These are phyloP conservation scores for Pythium scleroteichum DNA, from an alignment of 352 stramenopile species.

Conservation along the genomic window DNA sequence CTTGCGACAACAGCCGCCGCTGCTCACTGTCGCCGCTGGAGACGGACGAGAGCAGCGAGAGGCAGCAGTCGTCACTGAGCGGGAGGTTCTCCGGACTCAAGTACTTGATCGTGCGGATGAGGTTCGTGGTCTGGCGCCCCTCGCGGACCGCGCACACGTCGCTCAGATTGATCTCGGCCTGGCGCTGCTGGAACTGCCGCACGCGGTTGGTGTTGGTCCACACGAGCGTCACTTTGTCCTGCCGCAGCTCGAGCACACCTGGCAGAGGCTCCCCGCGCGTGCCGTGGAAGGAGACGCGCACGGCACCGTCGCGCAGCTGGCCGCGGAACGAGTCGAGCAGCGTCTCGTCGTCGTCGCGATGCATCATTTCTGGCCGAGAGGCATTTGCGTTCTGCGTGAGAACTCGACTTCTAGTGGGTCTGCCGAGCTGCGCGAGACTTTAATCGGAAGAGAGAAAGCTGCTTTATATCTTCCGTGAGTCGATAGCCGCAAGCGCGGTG, in stretches of 20 bases:
- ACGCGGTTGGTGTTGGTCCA: slow-evolving; percentile 53
- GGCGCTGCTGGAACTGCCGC: slow-evolving; percentile 30
- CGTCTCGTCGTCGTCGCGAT: slow-evolving; percentile 29
- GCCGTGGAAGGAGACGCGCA: slow-evolving; percentile 55
- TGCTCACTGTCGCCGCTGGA: not conserved
- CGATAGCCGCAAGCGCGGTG: not conserved
- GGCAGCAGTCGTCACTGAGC: slow-evolving; percentile 61
- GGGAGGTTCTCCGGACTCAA: slow-evolving; percentile 45
- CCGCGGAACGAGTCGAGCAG: slow-evolving; percentile 54
- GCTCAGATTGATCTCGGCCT: slow-evolving; percentile 37
- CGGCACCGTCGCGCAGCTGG: slow-evolving; percentile 55
- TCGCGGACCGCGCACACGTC: slow-evolving; percentile 64
- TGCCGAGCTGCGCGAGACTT: not conserved
- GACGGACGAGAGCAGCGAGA: slow-evolving; percentile 46
- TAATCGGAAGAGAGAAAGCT: not conserved
- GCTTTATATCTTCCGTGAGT: not conserved
- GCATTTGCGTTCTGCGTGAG: not conserved
- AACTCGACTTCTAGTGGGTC: slow-evolving; percentile 12
- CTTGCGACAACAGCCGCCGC: slow-evolving; percentile 11
- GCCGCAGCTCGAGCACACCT: slow-evolving; percentile 57
- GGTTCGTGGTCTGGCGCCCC: slow-evolving; percentile 75
- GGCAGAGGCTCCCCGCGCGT: slow-evolving; percentile 43
- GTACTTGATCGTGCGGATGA: slow-evolving; percentile 86
- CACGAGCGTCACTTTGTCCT: slow-evolving; percentile 63
- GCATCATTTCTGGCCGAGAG: slow-evolving; percentile 10